A percentile compares a stretch with the other conserved stretches of the same genome.
phyloP scores from a whole-genome alignment of 306 rosid species.

The Neltuma alba region DNA sequence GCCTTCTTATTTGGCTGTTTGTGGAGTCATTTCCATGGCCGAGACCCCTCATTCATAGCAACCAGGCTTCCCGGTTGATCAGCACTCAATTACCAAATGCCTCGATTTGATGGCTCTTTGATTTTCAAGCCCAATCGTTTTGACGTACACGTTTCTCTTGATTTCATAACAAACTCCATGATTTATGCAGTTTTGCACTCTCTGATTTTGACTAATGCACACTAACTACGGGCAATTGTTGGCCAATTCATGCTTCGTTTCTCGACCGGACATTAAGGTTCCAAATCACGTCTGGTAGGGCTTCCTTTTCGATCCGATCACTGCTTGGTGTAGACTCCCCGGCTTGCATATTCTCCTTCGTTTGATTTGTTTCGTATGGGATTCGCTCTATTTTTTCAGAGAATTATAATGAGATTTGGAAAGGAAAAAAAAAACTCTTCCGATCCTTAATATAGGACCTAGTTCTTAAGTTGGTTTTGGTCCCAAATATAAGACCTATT shows the following conservation, averaged over 20 bases:
- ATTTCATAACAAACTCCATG: conserved; percentile 13
- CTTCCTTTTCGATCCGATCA: conserved; percentile 38
- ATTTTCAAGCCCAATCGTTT: conserved; percentile 16
- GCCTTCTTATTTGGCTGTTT: conserved; percentile 7
- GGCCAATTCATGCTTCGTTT: background rate
- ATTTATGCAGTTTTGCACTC: background rate
- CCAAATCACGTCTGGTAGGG: conserved; percentile 54
- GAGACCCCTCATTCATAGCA: too few species aligned
- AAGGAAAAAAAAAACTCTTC: too few species aligned
- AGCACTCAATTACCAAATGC: background rate
- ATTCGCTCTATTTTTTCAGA: background rate
- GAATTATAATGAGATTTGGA: too few species aligned
- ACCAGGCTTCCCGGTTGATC: too few species aligned
- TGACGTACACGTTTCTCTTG: conserved; percentile 13
- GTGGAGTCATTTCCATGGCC: background rate
- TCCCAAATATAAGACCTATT: too few species aligned
- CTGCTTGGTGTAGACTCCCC: conserved; percentile 26
- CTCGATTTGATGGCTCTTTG: background rate
- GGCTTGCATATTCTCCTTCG: conserved; percentile 21
- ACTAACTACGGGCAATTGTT: too few species aligned
- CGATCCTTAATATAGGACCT: too few species aligned
- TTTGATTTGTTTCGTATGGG: background rate
- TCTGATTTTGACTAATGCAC: background rate
- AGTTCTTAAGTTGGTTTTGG: too few species aligned
- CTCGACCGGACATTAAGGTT: conserved; percentile 18